phyloP scores from a whole-genome alignment of 805 yeast genomes.

The Torulaspora microellipsoides region DNA sequence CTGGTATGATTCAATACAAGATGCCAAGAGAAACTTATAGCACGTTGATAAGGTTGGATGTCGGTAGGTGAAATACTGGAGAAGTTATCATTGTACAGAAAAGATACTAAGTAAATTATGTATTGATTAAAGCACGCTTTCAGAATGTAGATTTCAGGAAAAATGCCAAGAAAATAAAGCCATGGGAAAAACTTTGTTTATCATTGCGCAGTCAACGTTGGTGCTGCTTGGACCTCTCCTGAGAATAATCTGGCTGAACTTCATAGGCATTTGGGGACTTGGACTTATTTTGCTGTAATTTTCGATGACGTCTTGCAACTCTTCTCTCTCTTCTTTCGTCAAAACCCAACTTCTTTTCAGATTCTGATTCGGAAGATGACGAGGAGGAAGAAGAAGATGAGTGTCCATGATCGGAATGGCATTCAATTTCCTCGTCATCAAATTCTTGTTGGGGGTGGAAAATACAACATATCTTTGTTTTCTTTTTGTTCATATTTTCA shows the following conservation, averaged over 20 bases:
- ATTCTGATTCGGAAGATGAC: conserved; percentile 41
- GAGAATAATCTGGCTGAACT: conserved; percentile 63
- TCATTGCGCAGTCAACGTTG: conserved; percentile 3
- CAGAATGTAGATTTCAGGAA: too few relatives aligned
- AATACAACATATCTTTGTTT: conserved; percentile 85
- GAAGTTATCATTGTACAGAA: not conserved
- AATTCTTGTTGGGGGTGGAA: conserved; percentile 70
- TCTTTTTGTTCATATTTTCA: conserved; percentile 83
- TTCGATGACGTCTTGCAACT: conserved; percentile 34
- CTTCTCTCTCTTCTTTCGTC: conserved; percentile 34
- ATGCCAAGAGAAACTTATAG: conserved; percentile 85
- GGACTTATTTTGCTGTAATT: conserved; percentile 22
- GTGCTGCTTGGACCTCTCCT: conserved; percentile 17
- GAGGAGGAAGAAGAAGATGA: conserved; percentile 24
- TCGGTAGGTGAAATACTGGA: conserved; percentile 25
- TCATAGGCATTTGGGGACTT: conserved; percentile 82
- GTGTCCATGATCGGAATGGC: conserved; percentile 21
- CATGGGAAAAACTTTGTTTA: not conserved
- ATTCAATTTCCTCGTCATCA: conserved; percentile 43
- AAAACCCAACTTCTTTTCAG: conserved; percentile 32
- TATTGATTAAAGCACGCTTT: not conserved
- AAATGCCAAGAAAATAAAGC: too few relatives aligned
- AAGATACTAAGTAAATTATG: not conserved
- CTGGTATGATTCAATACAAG: conserved; percentile 89
- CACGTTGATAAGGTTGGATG: conserved; percentile 60